These are phyloP conservation scores for Xylaria sp. DNA, from an alignment of 2,329 filamentous ascomycete species.

Conservation along the genomic window DNA sequence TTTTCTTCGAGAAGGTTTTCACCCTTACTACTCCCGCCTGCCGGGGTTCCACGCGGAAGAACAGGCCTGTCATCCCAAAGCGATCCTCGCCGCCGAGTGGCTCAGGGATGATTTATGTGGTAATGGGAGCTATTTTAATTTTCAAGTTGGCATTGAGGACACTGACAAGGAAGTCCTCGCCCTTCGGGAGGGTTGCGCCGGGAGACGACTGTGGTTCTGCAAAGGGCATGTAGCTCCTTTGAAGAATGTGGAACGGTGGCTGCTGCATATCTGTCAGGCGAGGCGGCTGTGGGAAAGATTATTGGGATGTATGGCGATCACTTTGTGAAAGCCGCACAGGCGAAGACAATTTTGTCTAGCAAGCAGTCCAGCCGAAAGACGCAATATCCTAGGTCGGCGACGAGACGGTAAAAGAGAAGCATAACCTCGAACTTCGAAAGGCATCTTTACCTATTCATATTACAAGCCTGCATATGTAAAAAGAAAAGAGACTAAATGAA, in stretches of 20 bases:
- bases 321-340: background rate
- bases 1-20: background rate
- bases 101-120: background rate
- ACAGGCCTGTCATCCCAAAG: background rate
- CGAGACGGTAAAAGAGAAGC: background rate
- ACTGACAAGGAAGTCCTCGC: background rate
- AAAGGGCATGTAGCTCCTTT: background rate
- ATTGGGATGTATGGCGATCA: slow-evolving; percentile 19
- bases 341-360: background rate
- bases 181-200: background rate
- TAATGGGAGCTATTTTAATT: background rate
- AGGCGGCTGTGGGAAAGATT: slow-evolving; percentile 34
- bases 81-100: background rate
- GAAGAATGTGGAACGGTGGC: background rate
- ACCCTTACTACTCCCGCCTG: background rate
- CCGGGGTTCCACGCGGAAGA: background rate
- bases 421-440: too few relatives aligned
- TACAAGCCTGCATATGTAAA: background rate
- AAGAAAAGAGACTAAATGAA: background rate
- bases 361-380: background rate
- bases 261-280: slow-evolving; percentile 36
- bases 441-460: too few relatives aligned
- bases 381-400: background rate
- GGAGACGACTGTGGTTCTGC: background rate
- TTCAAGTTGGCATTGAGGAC: background rate